Conservation (phyloP, 345 rosid genomes). For the Populus nigra region DNA sequence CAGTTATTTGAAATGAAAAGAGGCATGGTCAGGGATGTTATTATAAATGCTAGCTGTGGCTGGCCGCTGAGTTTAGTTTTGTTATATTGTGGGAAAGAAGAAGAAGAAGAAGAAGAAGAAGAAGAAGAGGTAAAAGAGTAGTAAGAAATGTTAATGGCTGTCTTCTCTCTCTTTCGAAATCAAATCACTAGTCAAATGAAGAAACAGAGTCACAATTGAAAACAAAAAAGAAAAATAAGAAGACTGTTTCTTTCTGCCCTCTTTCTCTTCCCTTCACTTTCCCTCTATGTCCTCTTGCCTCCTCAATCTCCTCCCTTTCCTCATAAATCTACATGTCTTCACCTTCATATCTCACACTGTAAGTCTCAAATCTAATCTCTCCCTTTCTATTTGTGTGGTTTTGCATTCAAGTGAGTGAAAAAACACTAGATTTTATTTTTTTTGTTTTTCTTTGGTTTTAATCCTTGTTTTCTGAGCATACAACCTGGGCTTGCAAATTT, state of each 20-base stretch:
- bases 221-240: background rate
- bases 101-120: background rate
- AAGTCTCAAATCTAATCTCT: constrained; percentile 29
- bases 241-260: background rate
- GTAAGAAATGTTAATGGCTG: background rate
- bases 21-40: too few relatives aligned
- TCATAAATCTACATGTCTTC: constrained; percentile 10
- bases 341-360: constrained; percentile 31
- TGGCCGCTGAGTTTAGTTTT: too few relatives aligned
- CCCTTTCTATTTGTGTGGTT: background rate
- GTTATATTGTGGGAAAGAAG: background rate
- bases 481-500: background rate
- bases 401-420: background rate
- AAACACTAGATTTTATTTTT: constrained; percentile 9
- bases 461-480: background rate
- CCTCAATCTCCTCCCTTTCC: background rate
- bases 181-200: background rate
- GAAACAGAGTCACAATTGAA: constrained; percentile 1
- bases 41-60: too few relatives aligned
- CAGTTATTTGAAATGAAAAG: background rate
- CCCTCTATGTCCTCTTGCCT: background rate
- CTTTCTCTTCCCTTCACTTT: background rate
- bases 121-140: background rate
- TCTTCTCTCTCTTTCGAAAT: background rate
- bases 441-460: background rate